Conservation (phyloP, 1,284 basidiomycete genomes). For the Coriolopsis trogii region DNA sequence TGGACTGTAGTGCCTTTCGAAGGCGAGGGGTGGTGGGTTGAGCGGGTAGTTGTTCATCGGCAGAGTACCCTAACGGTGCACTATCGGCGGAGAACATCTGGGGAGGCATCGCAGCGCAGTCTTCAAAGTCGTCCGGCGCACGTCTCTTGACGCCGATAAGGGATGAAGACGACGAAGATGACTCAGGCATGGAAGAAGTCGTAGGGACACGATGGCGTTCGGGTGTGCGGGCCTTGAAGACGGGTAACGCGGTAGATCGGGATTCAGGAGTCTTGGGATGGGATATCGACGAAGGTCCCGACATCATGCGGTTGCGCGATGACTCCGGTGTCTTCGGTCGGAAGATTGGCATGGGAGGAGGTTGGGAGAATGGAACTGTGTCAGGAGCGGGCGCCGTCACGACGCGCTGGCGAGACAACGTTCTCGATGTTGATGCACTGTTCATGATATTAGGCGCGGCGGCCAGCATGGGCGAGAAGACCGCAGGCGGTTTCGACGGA, state of each 20-base stretch:
- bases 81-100: constrained; percentile 63
- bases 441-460: constrained; percentile 12
- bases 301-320: constrained; percentile 39
- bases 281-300: constrained; percentile 45
- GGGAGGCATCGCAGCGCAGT: constrained; percentile 52
- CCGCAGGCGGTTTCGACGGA: background rate
- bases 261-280: constrained; percentile 59
- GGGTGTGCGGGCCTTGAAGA: constrained; percentile 54
- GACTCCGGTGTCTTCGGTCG: constrained; percentile 32
- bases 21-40: constrained; percentile 58
- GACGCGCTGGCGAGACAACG: constrained; percentile 16
- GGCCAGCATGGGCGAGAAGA: constrained; percentile 13
- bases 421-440: constrained; percentile 8
- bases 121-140: constrained; percentile 74
- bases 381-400: constrained; percentile 22
- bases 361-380: too few species aligned
- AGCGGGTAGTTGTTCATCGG: constrained; percentile 36
- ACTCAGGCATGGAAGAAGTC: constrained; percentile 14
- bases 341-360: constrained; percentile 26
- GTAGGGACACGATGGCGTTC: constrained; percentile 35
- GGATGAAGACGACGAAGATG: constrained; percentile 27
- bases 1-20: constrained; percentile 55
- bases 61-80: constrained; percentile 43
- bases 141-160: constrained; percentile 65
- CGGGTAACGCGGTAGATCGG: constrained; percentile 39